These are phyloP conservation scores for Castanea sativa DNA, from an alignment of 306 rosid species.

Conservation along the genomic window DNA sequence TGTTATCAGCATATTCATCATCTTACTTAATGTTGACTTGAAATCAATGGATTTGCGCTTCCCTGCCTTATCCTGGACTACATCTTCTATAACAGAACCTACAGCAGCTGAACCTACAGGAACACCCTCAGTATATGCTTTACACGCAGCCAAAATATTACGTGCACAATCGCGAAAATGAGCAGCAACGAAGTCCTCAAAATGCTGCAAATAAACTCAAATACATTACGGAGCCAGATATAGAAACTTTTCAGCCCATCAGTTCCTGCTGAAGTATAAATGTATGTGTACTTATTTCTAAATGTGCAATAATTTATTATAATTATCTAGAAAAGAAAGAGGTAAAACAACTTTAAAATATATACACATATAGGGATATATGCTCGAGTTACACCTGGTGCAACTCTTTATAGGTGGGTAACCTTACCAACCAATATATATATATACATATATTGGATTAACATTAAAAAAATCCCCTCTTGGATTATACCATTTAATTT, in stretches of 20 bases:
- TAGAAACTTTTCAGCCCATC: background rate
- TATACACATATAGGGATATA: too few relatives aligned
- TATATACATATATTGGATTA: too few relatives aligned
- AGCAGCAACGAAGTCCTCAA: conserved; percentile 59
- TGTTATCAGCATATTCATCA: conserved; percentile 59
- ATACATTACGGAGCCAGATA: background rate
- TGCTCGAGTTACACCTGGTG: too few relatives aligned
- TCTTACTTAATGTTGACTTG: conserved; percentile 40
- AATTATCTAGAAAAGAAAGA: background rate
- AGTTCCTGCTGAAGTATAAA: background rate
- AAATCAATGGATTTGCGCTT: conserved; percentile 30
- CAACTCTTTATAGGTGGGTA: too few relatives aligned
- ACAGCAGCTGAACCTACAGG: conserved; percentile 50
- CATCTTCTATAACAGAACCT: conserved; percentile 38
- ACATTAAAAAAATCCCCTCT: too few relatives aligned
- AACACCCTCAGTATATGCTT: conserved; percentile 55
- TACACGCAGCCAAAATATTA: conserved; percentile 58
- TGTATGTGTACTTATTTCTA: background rate
- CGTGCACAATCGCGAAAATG: conserved; percentile 52
- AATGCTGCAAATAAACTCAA: conserved; percentile 50
- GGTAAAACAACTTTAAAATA: background rate
- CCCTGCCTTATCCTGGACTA: background rate
- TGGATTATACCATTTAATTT: background rate
- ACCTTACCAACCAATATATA: too few relatives aligned
- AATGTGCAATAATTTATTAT: background rate